A percentile compares a stretch with the other conserved stretches of the same genome.
Evolutionary conservation across 148 eudicot genomes (phyloP).

Genomic region (Fagopyrum tataricum): DNA sequence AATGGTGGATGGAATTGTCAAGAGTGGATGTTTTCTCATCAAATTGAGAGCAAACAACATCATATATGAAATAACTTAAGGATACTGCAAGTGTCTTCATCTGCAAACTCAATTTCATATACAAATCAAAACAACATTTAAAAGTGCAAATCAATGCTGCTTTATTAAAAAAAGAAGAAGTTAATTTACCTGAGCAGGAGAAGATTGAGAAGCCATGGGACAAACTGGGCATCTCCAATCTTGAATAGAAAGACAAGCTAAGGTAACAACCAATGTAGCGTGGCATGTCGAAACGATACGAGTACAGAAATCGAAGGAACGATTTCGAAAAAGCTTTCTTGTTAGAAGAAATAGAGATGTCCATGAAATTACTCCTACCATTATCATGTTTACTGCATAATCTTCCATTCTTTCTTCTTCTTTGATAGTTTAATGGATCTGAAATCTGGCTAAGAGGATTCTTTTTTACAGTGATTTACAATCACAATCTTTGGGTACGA

Average conservation of each 20-base stretch:
- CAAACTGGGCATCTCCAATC: conserved; percentile 50
- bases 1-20: conserved; percentile 77
- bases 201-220: neutral
- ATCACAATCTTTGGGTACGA: neutral
- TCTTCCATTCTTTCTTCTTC: conserved; percentile 42
- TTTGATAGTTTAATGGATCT: neutral
- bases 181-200: neutral
- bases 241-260: conserved; percentile 52
- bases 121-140: neutral
- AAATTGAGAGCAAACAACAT: conserved; percentile 57
- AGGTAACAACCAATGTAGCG: conserved; percentile 49
- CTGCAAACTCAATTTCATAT: conserved; percentile 24
- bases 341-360: conserved; percentile 35
- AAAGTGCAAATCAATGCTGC: too few species aligned
- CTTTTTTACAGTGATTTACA: too few species aligned
- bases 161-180: neutral
- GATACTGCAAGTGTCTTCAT: conserved; percentile 61
- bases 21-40: conserved; percentile 35
- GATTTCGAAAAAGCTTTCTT: conserved; percentile 42
- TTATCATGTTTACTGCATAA: conserved; percentile 27
- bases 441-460: neutral
- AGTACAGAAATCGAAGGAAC: conserved; percentile 72
- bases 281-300: conserved; percentile 69
- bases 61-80: conserved; percentile 62
- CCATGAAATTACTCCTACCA: conserved; percentile 62